Conservation (phyloP, 805 yeast genomes). For the Tetrapisispora iriomotensis region DNA sequence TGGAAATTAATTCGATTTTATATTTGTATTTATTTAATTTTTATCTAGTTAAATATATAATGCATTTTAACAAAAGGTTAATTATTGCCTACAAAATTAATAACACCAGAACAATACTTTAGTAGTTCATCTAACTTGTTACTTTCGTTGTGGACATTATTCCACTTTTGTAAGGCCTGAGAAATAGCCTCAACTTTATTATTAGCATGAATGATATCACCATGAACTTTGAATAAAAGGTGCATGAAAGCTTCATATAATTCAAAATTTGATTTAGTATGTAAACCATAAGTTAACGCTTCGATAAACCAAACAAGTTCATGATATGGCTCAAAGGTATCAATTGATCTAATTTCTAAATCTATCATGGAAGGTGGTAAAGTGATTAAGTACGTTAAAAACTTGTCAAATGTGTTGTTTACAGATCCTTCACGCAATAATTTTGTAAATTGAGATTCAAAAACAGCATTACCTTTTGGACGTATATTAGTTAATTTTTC, state of each 20-base stretch:
- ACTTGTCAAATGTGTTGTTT: conserved; percentile 34
- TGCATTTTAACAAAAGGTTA: conserved; percentile 3
- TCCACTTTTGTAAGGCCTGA: conserved; percentile 43
- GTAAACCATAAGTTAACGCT: conserved; percentile 56
- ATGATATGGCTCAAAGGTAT: conserved; percentile 50
- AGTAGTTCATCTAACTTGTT: conserved; percentile 53
- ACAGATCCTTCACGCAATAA: conserved; percentile 46
- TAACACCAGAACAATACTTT: conserved; percentile 75
- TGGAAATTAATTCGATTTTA: not conserved
- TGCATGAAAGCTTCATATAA: conserved; percentile 72
- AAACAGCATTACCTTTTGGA: conserved; percentile 32
- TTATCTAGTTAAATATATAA: not conserved
- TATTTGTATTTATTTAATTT: not conserved
- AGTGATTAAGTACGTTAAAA: conserved; percentile 44
- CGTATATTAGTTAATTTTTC: conserved; percentile 21
- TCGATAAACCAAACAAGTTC: conserved; percentile 59
- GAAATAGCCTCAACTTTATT: conserved; percentile 33
- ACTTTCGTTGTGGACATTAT: conserved; percentile 33
- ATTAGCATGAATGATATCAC: conserved; percentile 54
- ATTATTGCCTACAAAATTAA: conserved; percentile 41
- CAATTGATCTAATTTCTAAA: conserved; percentile 75
- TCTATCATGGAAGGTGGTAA: conserved; percentile 75
- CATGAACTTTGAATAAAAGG: conserved; percentile 67
- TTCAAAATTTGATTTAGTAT: conserved; percentile 55
- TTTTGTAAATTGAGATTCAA: conserved; percentile 68